Base-by-base conservation (phyloP, 1,284 basidiomycete species). In the Ustilago cynodontis region DNA sequence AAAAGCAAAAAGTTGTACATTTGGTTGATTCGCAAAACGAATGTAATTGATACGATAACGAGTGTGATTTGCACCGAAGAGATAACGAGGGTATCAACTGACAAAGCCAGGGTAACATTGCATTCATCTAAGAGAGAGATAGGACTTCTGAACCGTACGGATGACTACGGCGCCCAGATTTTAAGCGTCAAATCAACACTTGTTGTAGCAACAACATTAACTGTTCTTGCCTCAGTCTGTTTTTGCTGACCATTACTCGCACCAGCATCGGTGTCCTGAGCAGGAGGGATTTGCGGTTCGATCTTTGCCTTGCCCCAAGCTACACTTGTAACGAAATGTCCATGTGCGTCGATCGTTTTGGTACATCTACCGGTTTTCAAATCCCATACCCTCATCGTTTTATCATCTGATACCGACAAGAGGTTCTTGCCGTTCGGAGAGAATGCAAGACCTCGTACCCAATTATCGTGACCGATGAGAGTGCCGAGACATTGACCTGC, bases 301-400 rank as follows among this genome's bases (percentile, higher is more conserved):
- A 78, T 60, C 55, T 73, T 77, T 13, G 81, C 82, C 9, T 78
- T 74, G 2, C 84, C 84, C 84, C 84, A 86, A 6, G 84, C 80
- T 39, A 86, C 56, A 35, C 69, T 69, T 7, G 84, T 86, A 18
- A 94, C 91, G 82, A 96, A 95, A 82, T 94, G 93, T 3, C 89
- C 89, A 85, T 95, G 94, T 1, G 93, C 93, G 71, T 95, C 93
- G 51, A 95, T 89, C 43, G 91, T 93, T 87, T 93, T 93, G 77
- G 91, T 88, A 82, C 93, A 93, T 69, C 94, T 90, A 1, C 93
- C 92, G 3, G 91, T 92, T 39, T 89, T 88, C 41, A 96, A 88
- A 77, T 96, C 94, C 94, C 94, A 96, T 16, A 94, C 89, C 10
- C 93, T 90, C 81, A 95, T 90, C 10, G 93, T 94, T 87, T 94